Percentiles rank a stretch among this genome's conserved stretches.
These are phyloP conservation scores for Neoarthrinium moseri DNA, from an alignment of 2,329 filamentous ascomycete species.

Conservation along the genomic window DNA sequence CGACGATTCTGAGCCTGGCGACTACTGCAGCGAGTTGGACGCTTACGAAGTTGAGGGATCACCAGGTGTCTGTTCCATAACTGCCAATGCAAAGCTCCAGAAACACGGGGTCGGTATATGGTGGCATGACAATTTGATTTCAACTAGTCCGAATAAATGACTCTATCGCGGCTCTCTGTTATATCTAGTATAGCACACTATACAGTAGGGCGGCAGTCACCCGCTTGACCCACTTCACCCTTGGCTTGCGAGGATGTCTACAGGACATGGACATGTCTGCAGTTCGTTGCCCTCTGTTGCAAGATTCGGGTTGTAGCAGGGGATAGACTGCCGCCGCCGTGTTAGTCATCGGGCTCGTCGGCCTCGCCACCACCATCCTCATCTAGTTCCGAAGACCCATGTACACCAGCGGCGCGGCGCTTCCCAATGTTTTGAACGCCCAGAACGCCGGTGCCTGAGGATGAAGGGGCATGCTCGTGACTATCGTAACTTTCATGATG, in stretches of 20 bases:
- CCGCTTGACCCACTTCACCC: constrained; percentile 26
- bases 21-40: no score
- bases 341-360: constrained; percentile 64
- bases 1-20: no score
- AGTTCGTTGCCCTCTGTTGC: constrained; percentile 21
- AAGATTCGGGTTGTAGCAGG: no score
- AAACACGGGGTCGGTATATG: no score
- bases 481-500: constrained; percentile 23
- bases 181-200: not conserved
- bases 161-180: not conserved
- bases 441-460: constrained; percentile 47
- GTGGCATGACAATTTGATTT: no score
- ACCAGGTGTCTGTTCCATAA: no score
- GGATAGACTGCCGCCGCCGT: constrained; percentile 61
- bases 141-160: no score
- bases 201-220: constrained; percentile 20
- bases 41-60: no score
- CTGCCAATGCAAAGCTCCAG: no score
- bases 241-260: constrained; percentile 20
- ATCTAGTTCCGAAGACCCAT: constrained; percentile 26
- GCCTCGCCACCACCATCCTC: constrained; percentile 61
- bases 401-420: constrained; percentile 18
- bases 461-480: constrained; percentile 27
- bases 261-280: not conserved
- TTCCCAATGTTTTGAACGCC: constrained; percentile 45